A percentile compares a stretch with the other conserved stretches of the same genome.
Evolutionary conservation across 805 yeast species (phyloP).

Genomic region (Ogataea pini): DNA sequence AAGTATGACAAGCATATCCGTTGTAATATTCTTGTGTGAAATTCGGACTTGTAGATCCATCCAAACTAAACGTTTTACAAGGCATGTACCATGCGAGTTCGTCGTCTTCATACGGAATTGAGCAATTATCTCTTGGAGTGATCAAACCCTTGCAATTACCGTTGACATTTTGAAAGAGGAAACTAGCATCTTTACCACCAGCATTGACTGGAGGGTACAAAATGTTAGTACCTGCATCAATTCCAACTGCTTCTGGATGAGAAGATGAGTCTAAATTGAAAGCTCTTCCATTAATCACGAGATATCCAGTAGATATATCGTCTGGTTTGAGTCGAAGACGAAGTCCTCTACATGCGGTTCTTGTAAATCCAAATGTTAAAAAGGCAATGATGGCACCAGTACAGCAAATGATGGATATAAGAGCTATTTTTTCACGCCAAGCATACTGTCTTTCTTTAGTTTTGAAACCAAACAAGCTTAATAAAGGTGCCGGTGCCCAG

Average conservation of each 20-base stretch:
- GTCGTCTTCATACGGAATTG: slow-evolving; percentile 67
- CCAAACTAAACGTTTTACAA: slow-evolving; percentile 67
- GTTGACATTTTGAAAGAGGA: slow-evolving; percentile 87
- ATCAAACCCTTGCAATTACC: slow-evolving; percentile 85
- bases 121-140: slow-evolving; percentile 62
- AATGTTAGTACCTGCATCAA: slow-evolving; percentile 65
- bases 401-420: slow-evolving; percentile 70
- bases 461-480: slow-evolving; percentile 72
- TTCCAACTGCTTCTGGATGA: slow-evolving; percentile 85
- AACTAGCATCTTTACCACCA: slow-evolving; percentile 83
- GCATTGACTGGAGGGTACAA: slow-evolving; percentile 85
- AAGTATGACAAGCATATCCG: slow-evolving; percentile 93
- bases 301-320: slow-evolving; percentile 57
- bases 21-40: slow-evolving; percentile 61
- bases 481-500: slow-evolving; percentile 85
- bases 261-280: slow-evolving; percentile 65
- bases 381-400: slow-evolving; percentile 81
- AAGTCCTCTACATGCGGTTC: slow-evolving; percentile 65
- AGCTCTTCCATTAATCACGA: slow-evolving; percentile 82
- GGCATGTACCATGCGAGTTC: slow-evolving; percentile 96
- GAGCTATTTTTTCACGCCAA: slow-evolving; percentile 94
- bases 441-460: slow-evolving; percentile 86
- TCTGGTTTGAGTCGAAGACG: slow-evolving; percentile 55
- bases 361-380: slow-evolving; percentile 87
- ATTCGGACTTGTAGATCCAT: slow-evolving; percentile 72